Conservation (phyloP, 176 grass and related monocot species). For the Carex scoparia region DNA sequence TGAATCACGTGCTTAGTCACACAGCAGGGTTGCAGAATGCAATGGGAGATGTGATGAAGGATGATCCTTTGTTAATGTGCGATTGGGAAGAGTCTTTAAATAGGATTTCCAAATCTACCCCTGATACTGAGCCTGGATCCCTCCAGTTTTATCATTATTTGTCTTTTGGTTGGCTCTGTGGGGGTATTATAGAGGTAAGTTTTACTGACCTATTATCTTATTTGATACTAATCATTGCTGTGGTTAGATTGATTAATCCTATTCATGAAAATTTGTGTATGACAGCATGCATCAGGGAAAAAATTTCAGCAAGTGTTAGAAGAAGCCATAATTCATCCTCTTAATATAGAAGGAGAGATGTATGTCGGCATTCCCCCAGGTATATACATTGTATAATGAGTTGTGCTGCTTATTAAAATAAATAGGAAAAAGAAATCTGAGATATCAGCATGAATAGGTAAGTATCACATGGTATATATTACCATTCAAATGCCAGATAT, state of each 20-base stretch:
- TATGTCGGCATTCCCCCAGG: constrained; percentile 96
- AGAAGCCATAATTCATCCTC: constrained; percentile 93
- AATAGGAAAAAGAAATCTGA: not conserved
- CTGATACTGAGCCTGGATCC: constrained; percentile 81
- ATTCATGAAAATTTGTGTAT: constrained; percentile 24
- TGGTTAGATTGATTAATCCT: constrained; percentile 17
- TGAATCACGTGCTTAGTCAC: constrained; percentile 92
- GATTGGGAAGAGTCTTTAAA: constrained; percentile 81
- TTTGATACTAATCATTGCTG: constrained; percentile 8
- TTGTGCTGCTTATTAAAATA: not conserved
- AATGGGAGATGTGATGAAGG: constrained; percentile 56
- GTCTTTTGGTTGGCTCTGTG: constrained; percentile 98
- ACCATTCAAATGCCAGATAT: not conserved
- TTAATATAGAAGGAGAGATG: constrained; percentile 83
- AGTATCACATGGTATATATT: not conserved
- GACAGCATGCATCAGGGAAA: constrained; percentile 84
- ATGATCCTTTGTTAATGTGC: constrained; percentile 61
- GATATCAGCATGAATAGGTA: not conserved
- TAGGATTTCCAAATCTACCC: constrained; percentile 39
- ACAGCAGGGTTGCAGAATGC: constrained; percentile 87
- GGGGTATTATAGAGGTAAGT: constrained; percentile 87
- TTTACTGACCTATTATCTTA: not conserved
- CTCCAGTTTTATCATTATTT: constrained; percentile 84
- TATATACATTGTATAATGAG: constrained; percentile 23
- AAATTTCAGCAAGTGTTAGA: constrained; percentile 90